phyloP scores from a whole-genome alignment of 2,329 filamentous ascomycete genomes.

The Trichothecium sympodiale region DNA sequence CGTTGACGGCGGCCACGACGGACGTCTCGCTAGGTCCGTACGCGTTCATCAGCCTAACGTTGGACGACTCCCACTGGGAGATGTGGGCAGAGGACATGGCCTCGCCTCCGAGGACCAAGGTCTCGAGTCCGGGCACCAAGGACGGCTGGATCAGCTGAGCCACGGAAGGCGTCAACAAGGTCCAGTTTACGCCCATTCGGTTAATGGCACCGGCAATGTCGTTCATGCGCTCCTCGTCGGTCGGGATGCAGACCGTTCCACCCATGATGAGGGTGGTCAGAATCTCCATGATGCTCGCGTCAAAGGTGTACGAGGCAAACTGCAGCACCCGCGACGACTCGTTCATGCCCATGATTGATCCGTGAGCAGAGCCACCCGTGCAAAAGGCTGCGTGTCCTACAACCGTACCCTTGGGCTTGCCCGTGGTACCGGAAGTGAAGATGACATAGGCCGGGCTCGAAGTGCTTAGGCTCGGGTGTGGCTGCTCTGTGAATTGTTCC shows the following conservation, averaged over 20 bases:
- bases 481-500: too few species aligned
- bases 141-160: constrained; percentile 1
- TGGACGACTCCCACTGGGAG: neutral
- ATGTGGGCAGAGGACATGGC: neutral
- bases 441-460: constrained; percentile 8
- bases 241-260: constrained; percentile 6
- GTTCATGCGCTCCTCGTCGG: constrained; percentile 6
- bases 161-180: constrained; percentile 7
- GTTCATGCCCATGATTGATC: constrained; percentile 12
- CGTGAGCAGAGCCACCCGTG: constrained; percentile 10
- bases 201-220: constrained; percentile 5
- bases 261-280: constrained; percentile 5
- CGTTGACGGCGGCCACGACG: constrained; percentile 4
- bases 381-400: constrained; percentile 10
- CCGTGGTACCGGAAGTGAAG: constrained; percentile 14
- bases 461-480: neutral
- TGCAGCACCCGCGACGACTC: constrained; percentile 17
- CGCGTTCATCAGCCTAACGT: constrained; percentile 6
- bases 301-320: constrained; percentile 8
- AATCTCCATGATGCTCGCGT: constrained; percentile 7
- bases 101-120: constrained; percentile 3
- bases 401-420: constrained; percentile 12
- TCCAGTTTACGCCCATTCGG: constrained; percentile 10
- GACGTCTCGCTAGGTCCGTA: constrained; percentile 14
- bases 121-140: neutral